phyloP scores from a whole-genome alignment of 2,329 filamentous ascomycete species.

The Daldinia sp. region DNA sequence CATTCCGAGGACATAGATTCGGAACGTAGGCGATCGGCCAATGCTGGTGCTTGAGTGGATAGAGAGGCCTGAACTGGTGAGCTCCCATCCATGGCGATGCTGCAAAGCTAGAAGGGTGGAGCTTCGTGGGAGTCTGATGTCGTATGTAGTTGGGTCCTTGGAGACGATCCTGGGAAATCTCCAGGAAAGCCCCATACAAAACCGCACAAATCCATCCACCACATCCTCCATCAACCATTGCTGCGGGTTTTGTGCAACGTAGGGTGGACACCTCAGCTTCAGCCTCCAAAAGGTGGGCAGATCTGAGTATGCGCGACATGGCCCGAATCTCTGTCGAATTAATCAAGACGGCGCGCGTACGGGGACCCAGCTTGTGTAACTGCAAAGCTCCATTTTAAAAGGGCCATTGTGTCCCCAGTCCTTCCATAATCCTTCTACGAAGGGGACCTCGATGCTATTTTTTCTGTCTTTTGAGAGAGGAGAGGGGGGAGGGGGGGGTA shows the following conservation, averaged over 20 bases:
- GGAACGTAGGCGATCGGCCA: conserved; percentile 30
- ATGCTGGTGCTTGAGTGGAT: conserved; percentile 33
- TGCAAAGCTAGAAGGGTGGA: conserved; percentile 29
- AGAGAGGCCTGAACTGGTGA: conserved; percentile 10
- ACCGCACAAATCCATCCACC: conserved; percentile 28
- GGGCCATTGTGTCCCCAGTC: conserved; percentile 39
- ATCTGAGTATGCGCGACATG: conserved; percentile 39
- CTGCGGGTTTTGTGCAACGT: conserved; percentile 43
- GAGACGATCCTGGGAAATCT: conserved; percentile 27
- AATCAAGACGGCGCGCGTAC: conserved; percentile 30
- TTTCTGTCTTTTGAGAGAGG: background rate
- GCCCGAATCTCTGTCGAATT: conserved; percentile 35
- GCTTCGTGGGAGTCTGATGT: conserved; percentile 35
- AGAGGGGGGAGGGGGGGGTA: background rate
- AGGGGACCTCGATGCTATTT: conserved; percentile 1
- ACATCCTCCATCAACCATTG: conserved; percentile 36
- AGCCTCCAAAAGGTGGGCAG: conserved; percentile 39
- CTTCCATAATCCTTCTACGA: conserved; percentile 41
- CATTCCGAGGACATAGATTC: conserved; percentile 14
- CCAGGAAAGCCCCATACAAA: conserved; percentile 28
- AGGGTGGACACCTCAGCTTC: conserved; percentile 43
- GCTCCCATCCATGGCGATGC: conserved; percentile 11
- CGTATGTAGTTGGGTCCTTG: conserved; percentile 27
- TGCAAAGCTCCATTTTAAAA: conserved; percentile 41
- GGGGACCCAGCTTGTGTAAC: conserved; percentile 46